Evolutionary conservation across 23 red algal species (phyloP), one percentile per base, ranked within the genome.

Genomic region (Agarophyton chilense): DNA sequence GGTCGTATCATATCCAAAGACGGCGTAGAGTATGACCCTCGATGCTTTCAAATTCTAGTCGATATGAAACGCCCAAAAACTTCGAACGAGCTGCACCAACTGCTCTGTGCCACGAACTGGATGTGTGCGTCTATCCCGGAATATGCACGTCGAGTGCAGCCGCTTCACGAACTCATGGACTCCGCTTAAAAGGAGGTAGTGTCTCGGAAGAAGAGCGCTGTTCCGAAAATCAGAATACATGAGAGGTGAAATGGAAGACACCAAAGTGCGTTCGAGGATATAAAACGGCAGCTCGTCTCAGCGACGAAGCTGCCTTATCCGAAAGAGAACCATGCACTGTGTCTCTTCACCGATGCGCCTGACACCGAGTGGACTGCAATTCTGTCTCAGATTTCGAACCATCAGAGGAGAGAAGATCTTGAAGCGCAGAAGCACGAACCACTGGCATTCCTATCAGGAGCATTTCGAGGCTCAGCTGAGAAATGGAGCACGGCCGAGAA

Each of bases 301-400:
- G 16, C 80, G 67, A 39, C 41, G 80, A 84, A 26, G 39, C 11
- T 84, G 22, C 8, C 80, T 10, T 55, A 64, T 32, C 56, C 60
- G 19, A 84, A 84, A 35, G 13, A 41, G 14, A 43, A 43, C 9
- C 80, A 84, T 47, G 10, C 18, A 46, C 7, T 84, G 8, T 84
- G 80, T 35, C 40, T 84, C 9, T 84, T 84, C 60, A 84, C 61
- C 12, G 80, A 68, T 53, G 61, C 80, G 4, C 67, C 80, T 5
- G 80, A 84, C 10, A 84, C 80, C 19, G 55, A 84, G 10, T 67
- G 52, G 80, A 7, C 80, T 7, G 40, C 54, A 26, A 45, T 84
- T 17, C 80, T 84, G 12, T 65, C 55, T 10, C 80, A 84, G 67
- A 52, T 84, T 45, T 29, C 54, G 54, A 21, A 49, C 38, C 55